Conservation (phyloP, 257 asterid genomes). For the Verbena officinalis region DNA sequence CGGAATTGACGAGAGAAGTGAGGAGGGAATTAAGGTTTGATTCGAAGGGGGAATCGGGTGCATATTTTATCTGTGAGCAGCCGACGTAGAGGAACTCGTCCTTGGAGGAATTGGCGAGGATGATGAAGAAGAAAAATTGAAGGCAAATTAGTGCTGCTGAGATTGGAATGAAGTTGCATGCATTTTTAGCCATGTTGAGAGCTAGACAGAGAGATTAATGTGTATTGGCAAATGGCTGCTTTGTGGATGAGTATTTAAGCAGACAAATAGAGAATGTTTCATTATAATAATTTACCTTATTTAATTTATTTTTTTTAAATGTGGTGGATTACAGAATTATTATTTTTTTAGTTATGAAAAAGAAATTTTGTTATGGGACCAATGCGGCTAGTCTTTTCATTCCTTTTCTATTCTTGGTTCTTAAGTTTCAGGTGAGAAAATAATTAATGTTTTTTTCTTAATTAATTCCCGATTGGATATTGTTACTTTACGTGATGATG, state of each 20-base stretch:
- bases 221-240: constrained; percentile 1
- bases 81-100: constrained; percentile 75
- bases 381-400: too few species aligned
- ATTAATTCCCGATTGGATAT: too few species aligned
- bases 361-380: too few species aligned
- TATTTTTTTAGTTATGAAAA: too few species aligned
- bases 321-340: too few species aligned
- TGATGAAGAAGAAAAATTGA: constrained; percentile 32
- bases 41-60: constrained; percentile 60
- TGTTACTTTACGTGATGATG: too few species aligned
- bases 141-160: constrained; percentile 1
- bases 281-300: too few species aligned
- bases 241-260: constrained; percentile 7
- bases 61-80: constrained; percentile 72
- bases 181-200: constrained; percentile 23
- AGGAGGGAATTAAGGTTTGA: constrained; percentile 83
- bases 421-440: too few species aligned
- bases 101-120: constrained; percentile 29
- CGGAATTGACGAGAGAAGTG: constrained; percentile 83
- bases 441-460: too few species aligned
- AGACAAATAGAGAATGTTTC: background rate
- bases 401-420: background rate
- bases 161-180: constrained; percentile 17
- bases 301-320: too few species aligned
- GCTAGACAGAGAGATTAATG: background rate